Base-by-base conservation (phyloP, 805 yeast species). In the Barnettozyma siamensis region DNA sequence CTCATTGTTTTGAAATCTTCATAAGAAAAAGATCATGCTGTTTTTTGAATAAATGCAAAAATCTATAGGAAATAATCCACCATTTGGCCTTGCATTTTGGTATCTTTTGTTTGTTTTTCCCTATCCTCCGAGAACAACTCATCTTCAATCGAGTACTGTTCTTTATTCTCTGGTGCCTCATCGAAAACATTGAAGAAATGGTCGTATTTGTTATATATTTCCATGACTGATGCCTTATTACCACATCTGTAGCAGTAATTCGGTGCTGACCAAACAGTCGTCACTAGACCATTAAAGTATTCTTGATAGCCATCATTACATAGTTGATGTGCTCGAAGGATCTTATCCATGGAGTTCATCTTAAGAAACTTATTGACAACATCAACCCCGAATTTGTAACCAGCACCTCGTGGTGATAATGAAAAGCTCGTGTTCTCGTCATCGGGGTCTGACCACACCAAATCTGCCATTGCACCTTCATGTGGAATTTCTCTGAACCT, bases 241-340 rank as follows among this genome's bases (percentile, higher is more conserved):
- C 99, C 99, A 62, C 99, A 93, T 46, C 99, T 63, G 56, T 93
- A 93, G 59, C 99, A 93, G 59, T 93, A 93, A 58, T 93, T 93
- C 0, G 99, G 99, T 0, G 99, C 99, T 1, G 93, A 82, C 99
- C 99, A 93, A 7, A 93, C 98, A 0, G 99, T 93, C 29, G 94
- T 81, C 35, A 95, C 86, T 47, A 84, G 73, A 3, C 96, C 97
- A 42, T 79, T 78, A 76, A 95, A 93, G 56, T 89, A 80, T 40
- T 87, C 80, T 49, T 91, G 96, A 57, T 80, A 93, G 1, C 99
- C 99, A 56, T 91, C 96, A 56, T 93, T 93, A 59, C 99, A 94
- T 31, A 93, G 69, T 60, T 93, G 99, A 60, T 93, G 99, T 0
- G 99, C 99, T 33, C 99, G 67, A 34, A 88, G 74, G 40, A 93